These are phyloP conservation scores for Patellifolia procumbens DNA, from an alignment of 179 eudicot genomes.

Conservation along the genomic window DNA sequence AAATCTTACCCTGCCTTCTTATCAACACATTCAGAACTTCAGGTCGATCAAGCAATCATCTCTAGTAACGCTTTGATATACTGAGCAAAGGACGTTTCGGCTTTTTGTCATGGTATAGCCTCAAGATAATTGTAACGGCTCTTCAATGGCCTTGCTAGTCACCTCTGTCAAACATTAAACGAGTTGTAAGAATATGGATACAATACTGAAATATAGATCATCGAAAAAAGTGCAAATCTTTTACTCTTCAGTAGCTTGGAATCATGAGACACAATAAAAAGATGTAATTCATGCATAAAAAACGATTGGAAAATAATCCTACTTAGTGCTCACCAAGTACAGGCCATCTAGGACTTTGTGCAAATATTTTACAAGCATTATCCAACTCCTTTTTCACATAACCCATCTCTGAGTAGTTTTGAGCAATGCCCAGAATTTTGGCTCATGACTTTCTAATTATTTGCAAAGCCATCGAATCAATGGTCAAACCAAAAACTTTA, in stretches of 20 bases:
- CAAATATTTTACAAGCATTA: conserved; percentile 61
- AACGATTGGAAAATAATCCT: background rate
- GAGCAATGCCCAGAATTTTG: conserved; percentile 70
- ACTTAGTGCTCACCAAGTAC: conserved; percentile 69
- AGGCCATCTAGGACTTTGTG: conserved; percentile 84
- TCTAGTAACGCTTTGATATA: conserved; percentile 82
- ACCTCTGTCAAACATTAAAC: conserved; percentile 58
- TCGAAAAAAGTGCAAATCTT: background rate
- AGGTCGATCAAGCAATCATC: background rate
- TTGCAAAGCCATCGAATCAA: conserved; percentile 62
- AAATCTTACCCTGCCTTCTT: background rate
- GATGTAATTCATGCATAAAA: background rate
- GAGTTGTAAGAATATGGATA: conserved; percentile 8
- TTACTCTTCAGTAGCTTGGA: background rate
- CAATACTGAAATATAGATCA: background rate
- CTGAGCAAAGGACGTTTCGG: conserved; percentile 73
- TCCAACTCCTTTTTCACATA: conserved; percentile 71
- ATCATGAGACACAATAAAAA: background rate
- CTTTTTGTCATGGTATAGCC: conserved; percentile 75
- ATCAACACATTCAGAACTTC: background rate
- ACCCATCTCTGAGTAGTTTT: conserved; percentile 74
- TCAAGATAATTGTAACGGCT: conserved; percentile 81
- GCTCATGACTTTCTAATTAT: conserved; percentile 78
- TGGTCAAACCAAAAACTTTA: no score
- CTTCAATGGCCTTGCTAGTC: conserved; percentile 93